Evolutionary conservation across 2,329 filamentous ascomycete genomes (phyloP).

Genomic region (Ascochyta koolunga): DNA sequence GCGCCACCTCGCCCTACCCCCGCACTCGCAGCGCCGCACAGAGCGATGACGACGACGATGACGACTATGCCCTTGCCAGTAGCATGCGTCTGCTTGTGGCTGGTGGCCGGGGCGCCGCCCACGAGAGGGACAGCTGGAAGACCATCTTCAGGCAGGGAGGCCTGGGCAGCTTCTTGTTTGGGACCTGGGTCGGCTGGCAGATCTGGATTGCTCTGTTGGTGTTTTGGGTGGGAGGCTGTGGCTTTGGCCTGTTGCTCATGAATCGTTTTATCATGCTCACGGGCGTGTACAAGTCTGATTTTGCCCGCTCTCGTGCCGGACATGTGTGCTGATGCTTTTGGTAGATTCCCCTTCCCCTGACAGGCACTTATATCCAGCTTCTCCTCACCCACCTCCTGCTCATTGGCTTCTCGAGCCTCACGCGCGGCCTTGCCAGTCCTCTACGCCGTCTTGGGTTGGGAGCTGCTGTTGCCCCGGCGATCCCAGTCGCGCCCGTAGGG

Average conservation of each 20-base stretch:
- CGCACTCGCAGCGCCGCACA: constrained; percentile 50
- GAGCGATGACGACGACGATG: constrained; percentile 57
- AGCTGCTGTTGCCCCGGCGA: constrained; percentile 53
- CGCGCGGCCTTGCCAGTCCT: constrained; percentile 52
- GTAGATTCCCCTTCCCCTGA: constrained; percentile 61
- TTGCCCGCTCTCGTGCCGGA: background rate
- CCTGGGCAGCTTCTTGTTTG: constrained; percentile 57
- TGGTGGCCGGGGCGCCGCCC: constrained; percentile 22
- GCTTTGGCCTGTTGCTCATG: constrained; percentile 57
- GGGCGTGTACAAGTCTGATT: constrained; percentile 52
- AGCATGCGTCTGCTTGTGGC: constrained; percentile 48
- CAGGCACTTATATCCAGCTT: constrained; percentile 58
- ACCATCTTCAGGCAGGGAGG: constrained; percentile 50
- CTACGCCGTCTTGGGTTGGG: constrained; percentile 52
- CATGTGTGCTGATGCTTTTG: constrained; percentile 20
- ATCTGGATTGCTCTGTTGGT: constrained; percentile 56
- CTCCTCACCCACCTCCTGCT: constrained; percentile 58
- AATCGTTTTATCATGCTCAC: constrained; percentile 59
- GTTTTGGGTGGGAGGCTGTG: constrained; percentile 56
- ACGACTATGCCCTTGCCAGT: constrained; percentile 46
- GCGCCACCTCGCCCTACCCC: constrained; percentile 54
- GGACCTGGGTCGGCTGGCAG: constrained; percentile 56
- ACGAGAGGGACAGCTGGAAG: constrained; percentile 35
- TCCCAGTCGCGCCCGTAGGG: constrained; percentile 40
- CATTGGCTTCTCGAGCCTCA: constrained; percentile 55